These are phyloP conservation scores for Spathaspora passalidarum DNA, from an alignment of 805 yeast species.

Conservation along the genomic window DNA sequence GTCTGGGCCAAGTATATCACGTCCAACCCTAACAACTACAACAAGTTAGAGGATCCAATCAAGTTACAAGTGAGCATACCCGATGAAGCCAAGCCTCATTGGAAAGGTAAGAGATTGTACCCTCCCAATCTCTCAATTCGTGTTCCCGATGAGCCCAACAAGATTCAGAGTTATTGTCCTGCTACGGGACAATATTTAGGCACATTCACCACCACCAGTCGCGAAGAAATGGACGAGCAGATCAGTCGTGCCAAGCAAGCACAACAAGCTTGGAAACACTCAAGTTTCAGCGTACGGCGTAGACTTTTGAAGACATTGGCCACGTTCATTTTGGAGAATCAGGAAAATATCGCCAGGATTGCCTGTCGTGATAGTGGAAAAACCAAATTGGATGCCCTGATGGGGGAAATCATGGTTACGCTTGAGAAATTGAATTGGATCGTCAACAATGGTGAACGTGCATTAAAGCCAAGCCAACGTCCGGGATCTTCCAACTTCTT, in stretches of 20 bases:
- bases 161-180: slow-evolving; percentile 87
- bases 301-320: slow-evolving; percentile 68
- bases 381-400: slow-evolving; percentile 90
- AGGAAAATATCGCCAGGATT: slow-evolving; percentile 80
- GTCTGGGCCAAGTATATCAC: slow-evolving; percentile 35
- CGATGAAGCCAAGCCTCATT: slow-evolving; percentile 78
- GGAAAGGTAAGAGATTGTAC: slow-evolving; percentile 83
- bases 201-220: slow-evolving; percentile 58
- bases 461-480: slow-evolving; percentile 67
- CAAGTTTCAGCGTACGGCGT: slow-evolving; percentile 65
- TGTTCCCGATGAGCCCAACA: slow-evolving; percentile 59
- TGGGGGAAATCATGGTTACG: slow-evolving; percentile 96
- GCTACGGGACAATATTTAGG: slow-evolving; percentile 93
- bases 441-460: slow-evolving; percentile 72
- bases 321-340: slow-evolving; percentile 73
- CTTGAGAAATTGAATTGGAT: slow-evolving; percentile 92
- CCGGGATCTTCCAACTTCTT: slow-evolving; percentile 86
- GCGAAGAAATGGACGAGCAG: slow-evolving; percentile 65
- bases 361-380: slow-evolving; percentile 98
- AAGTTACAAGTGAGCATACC: slow-evolving; percentile 61
- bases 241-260: slow-evolving; percentile 54
- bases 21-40: slow-evolving; percentile 37
- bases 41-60: slow-evolving; percentile 40
- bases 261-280: slow-evolving; percentile 47
- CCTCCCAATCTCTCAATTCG: slow-evolving; percentile 54